A percentile compares a stretch with the other conserved stretches of the same genome.
These are phyloP conservation scores for Trametes cubensis DNA, from an alignment of 768 basidiomycete genomes.

Conservation along the genomic window DNA sequence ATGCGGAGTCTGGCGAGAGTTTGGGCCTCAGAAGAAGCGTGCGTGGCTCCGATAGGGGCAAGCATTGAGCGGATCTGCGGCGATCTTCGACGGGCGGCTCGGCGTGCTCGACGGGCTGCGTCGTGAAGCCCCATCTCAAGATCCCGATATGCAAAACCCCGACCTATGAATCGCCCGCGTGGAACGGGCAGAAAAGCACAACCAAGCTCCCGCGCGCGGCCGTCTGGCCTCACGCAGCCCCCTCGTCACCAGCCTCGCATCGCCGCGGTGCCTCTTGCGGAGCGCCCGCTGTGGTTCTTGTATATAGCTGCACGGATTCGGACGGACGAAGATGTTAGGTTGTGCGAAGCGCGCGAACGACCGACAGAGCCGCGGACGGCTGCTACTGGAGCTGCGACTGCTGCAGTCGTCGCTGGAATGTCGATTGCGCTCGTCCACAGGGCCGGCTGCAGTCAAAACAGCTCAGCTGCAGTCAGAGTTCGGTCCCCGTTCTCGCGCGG, in stretches of 20 bases:
- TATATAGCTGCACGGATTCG: background rate
- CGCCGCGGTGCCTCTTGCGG: background rate
- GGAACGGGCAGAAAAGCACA: conserved; percentile 12
- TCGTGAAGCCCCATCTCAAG: conserved; percentile 1
- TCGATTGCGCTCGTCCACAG: background rate
- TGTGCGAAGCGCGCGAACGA: background rate
- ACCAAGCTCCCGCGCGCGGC: conserved; percentile 9
- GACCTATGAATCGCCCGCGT: conserved; percentile 6
- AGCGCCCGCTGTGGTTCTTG: conserved; percentile 5
- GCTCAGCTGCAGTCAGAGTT: conserved; percentile 10
- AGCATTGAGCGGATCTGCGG: conserved; percentile 13
- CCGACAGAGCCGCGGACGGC: background rate
- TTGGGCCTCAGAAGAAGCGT: conserved; percentile 27
- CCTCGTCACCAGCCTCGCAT: background rate
- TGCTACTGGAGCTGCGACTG: background rate
- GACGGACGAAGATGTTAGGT: too few species aligned
- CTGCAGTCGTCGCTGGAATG: background rate
- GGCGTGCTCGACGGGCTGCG: conserved; percentile 10
- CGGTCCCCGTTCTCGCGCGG: conserved; percentile 14
- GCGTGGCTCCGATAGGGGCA: conserved; percentile 4
- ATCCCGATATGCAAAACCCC: conserved; percentile 1
- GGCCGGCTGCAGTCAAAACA: background rate
- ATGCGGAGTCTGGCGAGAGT: conserved; percentile 19
- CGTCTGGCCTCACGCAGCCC: conserved; percentile 1
- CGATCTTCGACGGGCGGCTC: conserved; percentile 18